A percentile compares a stretch with the other conserved stretches of the same genome.
phyloP scores from a whole-genome alignment of 164 flowering plant genomes.

The Vitis vinifera region ASM3070453v1 NC_081814.1:6600001-6600500 shows the following conservation, averaged over 20 bases:
- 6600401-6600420: no score
- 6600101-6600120: neutral
- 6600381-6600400: no score
- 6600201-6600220: constrained; percentile 63
- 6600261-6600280: constrained; percentile 16
- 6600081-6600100: constrained; percentile 36
- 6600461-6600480: no score
- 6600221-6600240: constrained; percentile 58
- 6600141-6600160: neutral
- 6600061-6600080: constrained; percentile 76
- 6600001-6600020: constrained; percentile 28
- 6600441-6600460: no score
- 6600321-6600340: constrained; percentile 81
- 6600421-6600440: no score
- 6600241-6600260: constrained; percentile 21
- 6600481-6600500: neutral
- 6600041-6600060: constrained; percentile 56
- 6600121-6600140: no score
- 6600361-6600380: neutral
- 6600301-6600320: constrained; percentile 59
- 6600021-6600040: constrained; percentile 57
- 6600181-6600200: constrained; percentile 43
- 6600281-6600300: constrained; percentile 29
- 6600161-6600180: neutral
- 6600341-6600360: constrained; percentile 31